Evolutionary conservation across 2,329 filamentous ascomycete genomes (phyloP), one percentile per base, ranked within the genome.

Genomic region (Thielaviopsis punctulata): DNA sequence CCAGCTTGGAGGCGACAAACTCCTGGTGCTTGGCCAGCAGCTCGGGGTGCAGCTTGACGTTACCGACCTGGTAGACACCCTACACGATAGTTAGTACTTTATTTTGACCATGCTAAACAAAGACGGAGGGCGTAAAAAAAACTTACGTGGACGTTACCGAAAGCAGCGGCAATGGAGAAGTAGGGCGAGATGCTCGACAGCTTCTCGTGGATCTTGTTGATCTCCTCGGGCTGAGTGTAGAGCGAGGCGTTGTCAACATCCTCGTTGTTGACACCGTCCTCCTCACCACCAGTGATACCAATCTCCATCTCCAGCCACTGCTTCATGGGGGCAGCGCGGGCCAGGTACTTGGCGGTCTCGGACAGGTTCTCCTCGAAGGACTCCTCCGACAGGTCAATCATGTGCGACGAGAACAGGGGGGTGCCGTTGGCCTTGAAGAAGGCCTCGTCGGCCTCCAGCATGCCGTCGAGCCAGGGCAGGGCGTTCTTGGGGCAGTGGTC

Each of bases 401-500:
- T 98, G 82, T 98, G 92, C 61, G 80, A 86, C 45, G 54, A 88
- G 80, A 93, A 96, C 57, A 96, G 83, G 59, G 92, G 90, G 70
- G 89, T 84, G 71, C 85, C 85, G 67, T 90, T 80, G 66, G 79
- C 68, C 82, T 95, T 93, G 84, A 94, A 95, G 76, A 89, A 90
- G 56, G 73, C 76, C 80, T 96, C 92, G 64, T 96, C 92, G 61
- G 82, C 90, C 58, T 92, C 88, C 61, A 96, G 71, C 82, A 95
- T 89, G 67, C 89, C 89, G 65, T 95, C 89, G 66, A 96, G 75
- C 90, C 90, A 96, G 57, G 92, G 92, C 54, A 96, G 82, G 55
- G 96, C 86, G 82, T 96, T 96, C 85, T 96, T 96, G 66, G 92
- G 90, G 72, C 90, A 95, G 77, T 96, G 92, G 69, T 98, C 92